Evolutionary conservation across 768 basidiomycete genomes (phyloP).

Genomic region (Cystofilobasidium ferigula): DNA sequence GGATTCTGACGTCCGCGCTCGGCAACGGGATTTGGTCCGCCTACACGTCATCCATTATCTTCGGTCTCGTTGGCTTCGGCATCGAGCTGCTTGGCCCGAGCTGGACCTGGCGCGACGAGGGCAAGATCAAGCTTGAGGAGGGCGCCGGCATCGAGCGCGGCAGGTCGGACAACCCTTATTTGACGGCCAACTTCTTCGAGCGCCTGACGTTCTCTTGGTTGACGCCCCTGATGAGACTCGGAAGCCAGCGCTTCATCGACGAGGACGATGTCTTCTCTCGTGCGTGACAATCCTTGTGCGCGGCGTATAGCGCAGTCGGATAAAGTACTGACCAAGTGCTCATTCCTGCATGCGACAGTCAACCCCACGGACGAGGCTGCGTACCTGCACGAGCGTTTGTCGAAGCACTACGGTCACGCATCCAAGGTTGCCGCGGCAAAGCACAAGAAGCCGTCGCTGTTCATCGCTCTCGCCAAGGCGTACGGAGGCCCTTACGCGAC

Average conservation of each 20-base stretch:
- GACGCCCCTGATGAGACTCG: conserved; percentile 47
- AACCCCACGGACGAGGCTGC: conserved; percentile 57
- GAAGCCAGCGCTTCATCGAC: conserved; percentile 50
- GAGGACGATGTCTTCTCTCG: conserved; percentile 73
- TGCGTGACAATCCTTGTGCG: neutral
- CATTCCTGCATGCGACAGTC: neutral
- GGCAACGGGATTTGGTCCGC: conserved; percentile 31
- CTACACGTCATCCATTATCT: conserved; percentile 34
- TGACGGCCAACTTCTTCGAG: conserved; percentile 26
- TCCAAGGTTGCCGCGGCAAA: conserved; percentile 27
- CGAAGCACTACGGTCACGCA: conserved; percentile 48
- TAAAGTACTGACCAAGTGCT: too few relatives aligned
- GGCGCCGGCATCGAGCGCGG: conserved; percentile 10
- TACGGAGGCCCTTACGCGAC: conserved; percentile 64
- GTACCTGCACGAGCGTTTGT: conserved; percentile 54
- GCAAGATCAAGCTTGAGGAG: conserved; percentile 24
- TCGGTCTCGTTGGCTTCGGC: conserved; percentile 46
- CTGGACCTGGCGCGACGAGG: conserved; percentile 29
- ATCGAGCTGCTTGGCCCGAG: conserved; percentile 63
- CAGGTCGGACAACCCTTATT: conserved; percentile 12
- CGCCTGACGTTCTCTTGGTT: conserved; percentile 69
- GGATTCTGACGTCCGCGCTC: conserved; percentile 29
- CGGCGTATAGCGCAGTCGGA: conserved; percentile 13
- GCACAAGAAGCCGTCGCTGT: conserved; percentile 46
- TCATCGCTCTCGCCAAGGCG: conserved; percentile 60